Percentiles rank a stretch among this genome's conserved stretches.
These are phyloP conservation scores for Populus davidiana DNA, from an alignment of 345 rosid genomes.

Conservation along the genomic window DNA sequence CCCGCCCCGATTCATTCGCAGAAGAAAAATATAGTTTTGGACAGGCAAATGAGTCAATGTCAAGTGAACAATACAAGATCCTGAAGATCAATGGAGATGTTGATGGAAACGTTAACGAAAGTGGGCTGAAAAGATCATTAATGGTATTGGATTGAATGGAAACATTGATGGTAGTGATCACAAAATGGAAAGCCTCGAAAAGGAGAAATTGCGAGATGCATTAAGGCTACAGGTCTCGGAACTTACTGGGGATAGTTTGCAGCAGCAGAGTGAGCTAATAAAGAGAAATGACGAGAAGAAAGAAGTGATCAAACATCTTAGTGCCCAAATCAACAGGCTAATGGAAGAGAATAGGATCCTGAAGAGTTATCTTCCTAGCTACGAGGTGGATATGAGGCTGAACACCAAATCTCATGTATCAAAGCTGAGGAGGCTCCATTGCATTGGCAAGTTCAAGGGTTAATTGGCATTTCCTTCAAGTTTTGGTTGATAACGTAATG, in stretches of 20 bases:
- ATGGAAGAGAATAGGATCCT: conserved; percentile 17
- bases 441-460: conserved; percentile 7
- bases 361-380: not conserved
- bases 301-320: conserved; percentile 28
- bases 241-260: conserved; percentile 21
- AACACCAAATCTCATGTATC: not conserved
- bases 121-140: not conserved
- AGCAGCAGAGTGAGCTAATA: conserved; percentile 27
- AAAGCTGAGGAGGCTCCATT: conserved; percentile 16
- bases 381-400: conserved; percentile 1
- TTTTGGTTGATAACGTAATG: not conserved
- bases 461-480: not conserved
- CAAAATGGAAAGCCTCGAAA: not conserved
- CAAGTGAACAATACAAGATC: not conserved
- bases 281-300: conserved; percentile 32
- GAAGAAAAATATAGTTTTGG: not conserved
- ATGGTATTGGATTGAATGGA: not conserved
- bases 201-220: conserved; percentile 15
- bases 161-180: not conserved
- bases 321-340: conserved; percentile 12
- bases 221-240: conserved; percentile 14
- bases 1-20: not conserved
- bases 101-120: not conserved
- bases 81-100: not conserved
- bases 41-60: not conserved